These are phyloP conservation scores for Quambalaria eucalypti DNA, from an alignment of 1,284 basidiomycete genomes.

Conservation along the genomic window DNA sequence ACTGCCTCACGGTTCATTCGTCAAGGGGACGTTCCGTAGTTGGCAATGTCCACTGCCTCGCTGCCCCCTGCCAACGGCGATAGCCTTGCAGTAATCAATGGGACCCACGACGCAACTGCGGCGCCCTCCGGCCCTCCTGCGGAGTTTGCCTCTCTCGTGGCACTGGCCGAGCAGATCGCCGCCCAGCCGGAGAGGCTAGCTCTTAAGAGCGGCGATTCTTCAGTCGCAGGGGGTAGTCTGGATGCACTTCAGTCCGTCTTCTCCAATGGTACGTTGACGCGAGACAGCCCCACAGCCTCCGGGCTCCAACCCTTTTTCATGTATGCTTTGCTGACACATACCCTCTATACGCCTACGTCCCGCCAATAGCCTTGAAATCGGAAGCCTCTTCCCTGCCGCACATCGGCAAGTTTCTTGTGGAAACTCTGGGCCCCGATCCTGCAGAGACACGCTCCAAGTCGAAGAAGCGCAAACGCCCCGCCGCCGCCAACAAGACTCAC, in stretches of 20 bases:
- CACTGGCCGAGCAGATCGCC: not conserved
- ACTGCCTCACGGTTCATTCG: too few relatives aligned
- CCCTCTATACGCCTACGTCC: not conserved
- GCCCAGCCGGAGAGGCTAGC: conserved; percentile 4
- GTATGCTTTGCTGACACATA: not conserved
- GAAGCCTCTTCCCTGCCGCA: conserved; percentile 50
- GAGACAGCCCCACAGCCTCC: too few relatives aligned
- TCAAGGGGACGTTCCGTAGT: too few relatives aligned
- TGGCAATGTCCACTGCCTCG: too few relatives aligned
- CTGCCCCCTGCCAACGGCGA: too few relatives aligned
- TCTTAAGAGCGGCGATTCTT: not conserved
- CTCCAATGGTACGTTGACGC: conserved; percentile 3
- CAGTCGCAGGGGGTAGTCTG: not conserved
- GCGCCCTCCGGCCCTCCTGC: too few relatives aligned
- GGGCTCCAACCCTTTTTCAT: too few relatives aligned
- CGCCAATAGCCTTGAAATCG: not conserved
- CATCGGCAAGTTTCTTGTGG: conserved; percentile 56
- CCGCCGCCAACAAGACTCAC: conserved; percentile 25
- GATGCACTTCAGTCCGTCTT: conserved; percentile 2
- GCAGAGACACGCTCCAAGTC: conserved; percentile 37
- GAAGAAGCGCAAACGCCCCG: conserved; percentile 17
- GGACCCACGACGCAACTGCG: too few relatives aligned
- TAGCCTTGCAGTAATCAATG: too few relatives aligned
- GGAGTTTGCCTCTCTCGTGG: not conserved
- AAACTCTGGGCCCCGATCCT: conserved; percentile 51